Base-by-base conservation (phyloP, 2,329 filamentous ascomycete genomes). In the Paecilomyces sp. region DNA sequence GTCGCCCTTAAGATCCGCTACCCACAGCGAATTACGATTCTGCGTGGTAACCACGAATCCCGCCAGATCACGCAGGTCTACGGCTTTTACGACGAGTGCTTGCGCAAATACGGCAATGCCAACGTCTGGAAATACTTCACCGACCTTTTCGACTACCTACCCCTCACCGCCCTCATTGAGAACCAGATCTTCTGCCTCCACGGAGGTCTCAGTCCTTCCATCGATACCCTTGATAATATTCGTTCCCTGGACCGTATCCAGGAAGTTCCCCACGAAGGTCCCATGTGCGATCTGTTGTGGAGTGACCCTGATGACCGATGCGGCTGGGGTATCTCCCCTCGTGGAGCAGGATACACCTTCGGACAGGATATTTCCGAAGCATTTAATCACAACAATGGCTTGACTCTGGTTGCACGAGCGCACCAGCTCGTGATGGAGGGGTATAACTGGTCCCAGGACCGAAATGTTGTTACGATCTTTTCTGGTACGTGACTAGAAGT, bases 121-220 rank as follows among this genome's bases (percentile, higher is more conserved):
- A 97, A 94, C 69, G 94, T 99, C 24, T 99, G 94, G 94, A 94
- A 99, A 77, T 94, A 97, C 75, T 99, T 99, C 74, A 99, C 94
- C 65, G 94, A 99, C 79, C 97, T 99, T 92, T 99, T 99, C 77
- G 94, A 99, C 78, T 99, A 96, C 75, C 82, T 99, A 64, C 97
- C 93, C 7, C 81, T 99, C 60, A 96, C 91, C 68, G 95, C 97
- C 62, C 93, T 99, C 64, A 99, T 99, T 73, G 96, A 97, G 74
- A 90, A 99, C 75, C 91, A 97, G 75, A 99, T 99, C 66, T 99
- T 99, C 75, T 99, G 94, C 75, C 94, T 99, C 6, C 94, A 99
- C 82, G 94, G 94, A 68, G 94, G 94, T 66, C 83, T 99, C 64
- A 96, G 91, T 62, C 94, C 94, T n/a, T 95, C 89, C 74, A 96